Conservation (phyloP, 2,329 filamentous ascomycete genomes). For the Camptophora hylomeconis region DNA sequence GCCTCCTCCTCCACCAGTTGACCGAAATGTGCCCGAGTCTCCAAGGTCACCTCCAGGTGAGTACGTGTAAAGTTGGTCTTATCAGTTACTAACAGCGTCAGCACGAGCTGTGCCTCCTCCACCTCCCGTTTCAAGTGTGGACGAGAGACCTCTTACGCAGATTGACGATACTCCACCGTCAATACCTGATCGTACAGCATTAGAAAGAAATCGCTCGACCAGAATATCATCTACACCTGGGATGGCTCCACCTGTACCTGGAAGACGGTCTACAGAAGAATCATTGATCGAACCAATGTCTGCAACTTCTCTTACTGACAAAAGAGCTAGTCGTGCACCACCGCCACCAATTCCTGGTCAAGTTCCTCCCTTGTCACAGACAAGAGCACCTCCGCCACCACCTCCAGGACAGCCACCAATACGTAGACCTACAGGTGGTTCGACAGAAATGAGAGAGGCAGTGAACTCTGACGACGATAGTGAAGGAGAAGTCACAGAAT, state of each 20-base stretch:
- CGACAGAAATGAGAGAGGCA: conserved; percentile 30
- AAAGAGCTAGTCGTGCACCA: conserved; percentile 23
- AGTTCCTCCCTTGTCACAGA: conserved; percentile 32
- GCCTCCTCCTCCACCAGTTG: conserved; percentile 33
- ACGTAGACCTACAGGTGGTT: conserved; percentile 48
- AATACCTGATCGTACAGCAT: too few relatives aligned
- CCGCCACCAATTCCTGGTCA: conserved; percentile 25
- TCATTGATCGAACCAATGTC: conserved; percentile 12
- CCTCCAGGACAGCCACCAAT: conserved; percentile 37
- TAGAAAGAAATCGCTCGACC: too few relatives aligned
- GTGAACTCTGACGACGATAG: conserved; percentile 48
- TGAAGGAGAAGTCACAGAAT: conserved; percentile 76
- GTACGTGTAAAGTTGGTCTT: conserved; percentile 1
- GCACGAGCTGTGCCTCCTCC: conserved; percentile 6
- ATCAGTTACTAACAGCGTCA: not conserved
- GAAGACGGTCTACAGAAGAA: not conserved
- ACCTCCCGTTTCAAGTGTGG: conserved; percentile 1
- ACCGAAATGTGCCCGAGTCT: conserved; percentile 5
- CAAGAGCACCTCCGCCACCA: conserved; percentile 53
- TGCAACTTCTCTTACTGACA: conserved; percentile 20
- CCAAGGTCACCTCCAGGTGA: conserved; percentile 12
- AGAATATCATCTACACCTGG: too few relatives aligned
- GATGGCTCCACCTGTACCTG: not conserved
- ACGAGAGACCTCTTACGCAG: conserved; percentile 1
- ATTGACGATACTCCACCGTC: too few relatives aligned